Base-by-base conservation (phyloP, 768 basidiomycete genomes). In the Cystofilobasidium macerans region DNA sequence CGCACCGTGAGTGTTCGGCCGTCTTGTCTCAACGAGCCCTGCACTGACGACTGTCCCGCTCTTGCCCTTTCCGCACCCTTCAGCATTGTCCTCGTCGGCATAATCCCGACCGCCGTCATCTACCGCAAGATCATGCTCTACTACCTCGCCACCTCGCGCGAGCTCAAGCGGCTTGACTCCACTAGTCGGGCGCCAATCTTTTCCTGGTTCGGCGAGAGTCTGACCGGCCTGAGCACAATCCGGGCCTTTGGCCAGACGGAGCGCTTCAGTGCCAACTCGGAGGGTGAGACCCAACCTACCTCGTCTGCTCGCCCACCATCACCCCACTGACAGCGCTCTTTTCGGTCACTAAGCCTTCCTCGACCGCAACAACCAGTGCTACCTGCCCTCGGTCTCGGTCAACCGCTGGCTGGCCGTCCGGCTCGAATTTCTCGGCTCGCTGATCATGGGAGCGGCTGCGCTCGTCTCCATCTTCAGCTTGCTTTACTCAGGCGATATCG, bases 141-240 rank as follows among this genome's bases (percentile, higher is more conserved):
- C 90, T 77, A 77, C 66, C 72, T 77, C 11, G 71, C 75, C 26
- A 75, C 76, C 0, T 75, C 75, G 14, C 70, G 76, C 65, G 76
- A 77, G 57, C 69, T 77, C 51, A 77, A 77, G 67, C 67, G 76
- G 47, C 67, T 77, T 7, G 76, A 77, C 65, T 73, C 76, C 0
- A 86, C 89, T 30, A 89, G 89, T 7, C 85, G 88, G 43, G 89
- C 88, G 0, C 92, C 93, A 1, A 89, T 98, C 66, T 93, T 94
- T 75, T 86, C 77, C 18, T 78, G 77, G 75, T 82, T 81, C 68
- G 73, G 75, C 54, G 76, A 77, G 60, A 73, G 73, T 3, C 68
- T 74, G 3, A 58, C 12, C 8, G 75, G 75, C 33, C 61, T 73
- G 16, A 64, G 71, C 8, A 70, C 73, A 40, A 74, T 75, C 62